Percentiles rank a stretch among this genome's conserved stretches.
Conservation (phyloP, 805 yeast genomes). For the Pichia rugopelliculosa region DNA sequence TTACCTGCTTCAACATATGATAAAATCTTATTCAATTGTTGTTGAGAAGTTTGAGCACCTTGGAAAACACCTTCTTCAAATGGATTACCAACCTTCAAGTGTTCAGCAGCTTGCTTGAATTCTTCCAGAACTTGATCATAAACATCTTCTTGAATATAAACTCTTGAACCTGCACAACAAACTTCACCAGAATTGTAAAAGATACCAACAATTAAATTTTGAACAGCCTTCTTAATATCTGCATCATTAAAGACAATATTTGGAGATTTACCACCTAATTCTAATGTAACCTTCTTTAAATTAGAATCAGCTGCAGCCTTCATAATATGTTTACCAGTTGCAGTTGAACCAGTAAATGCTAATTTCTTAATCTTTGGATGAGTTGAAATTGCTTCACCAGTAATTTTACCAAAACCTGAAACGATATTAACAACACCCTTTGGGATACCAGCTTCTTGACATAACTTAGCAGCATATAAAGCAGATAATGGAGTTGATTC, state of each 20-base stretch:
- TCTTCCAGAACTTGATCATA: slow-evolving; percentile 59
- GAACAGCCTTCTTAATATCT: slow-evolving; percentile 56
- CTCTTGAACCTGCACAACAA: slow-evolving; percentile 88
- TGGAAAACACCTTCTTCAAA: slow-evolving; percentile 62
- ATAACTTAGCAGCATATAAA: slow-evolving; percentile 59
- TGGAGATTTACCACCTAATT: slow-evolving; percentile 88
- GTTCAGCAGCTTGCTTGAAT: slow-evolving; percentile 42
- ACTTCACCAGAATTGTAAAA: slow-evolving; percentile 89
- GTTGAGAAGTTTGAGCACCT: slow-evolving; percentile 69
- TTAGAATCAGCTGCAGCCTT: slow-evolving; percentile 56
- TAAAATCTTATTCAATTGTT: slow-evolving; percentile 59
- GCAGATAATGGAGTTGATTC: slow-evolving; percentile 91
- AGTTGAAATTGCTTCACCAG: slow-evolving; percentile 72
- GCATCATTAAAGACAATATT: slow-evolving; percentile 77
- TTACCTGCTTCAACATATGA: slow-evolving; percentile 58
- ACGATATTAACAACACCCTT: slow-evolving; percentile 85
- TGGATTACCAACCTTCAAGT: slow-evolving; percentile 68
- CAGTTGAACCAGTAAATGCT: slow-evolving; percentile 94
- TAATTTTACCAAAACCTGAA: slow-evolving; percentile 78
- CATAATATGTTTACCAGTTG: slow-evolving; percentile 72
- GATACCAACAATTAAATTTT: slow-evolving; percentile 65
- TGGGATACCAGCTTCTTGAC: slow-evolving; percentile 82
- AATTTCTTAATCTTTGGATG: slow-evolving; percentile 82
- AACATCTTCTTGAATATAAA: slow-evolving; percentile 64
- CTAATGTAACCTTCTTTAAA: slow-evolving; percentile 74